A percentile compares a stretch with the other conserved stretches of the same genome.
Conservation (phyloP, 2,329 filamentous ascomycete genomes). For the Aureobasidium sp. region DNA sequence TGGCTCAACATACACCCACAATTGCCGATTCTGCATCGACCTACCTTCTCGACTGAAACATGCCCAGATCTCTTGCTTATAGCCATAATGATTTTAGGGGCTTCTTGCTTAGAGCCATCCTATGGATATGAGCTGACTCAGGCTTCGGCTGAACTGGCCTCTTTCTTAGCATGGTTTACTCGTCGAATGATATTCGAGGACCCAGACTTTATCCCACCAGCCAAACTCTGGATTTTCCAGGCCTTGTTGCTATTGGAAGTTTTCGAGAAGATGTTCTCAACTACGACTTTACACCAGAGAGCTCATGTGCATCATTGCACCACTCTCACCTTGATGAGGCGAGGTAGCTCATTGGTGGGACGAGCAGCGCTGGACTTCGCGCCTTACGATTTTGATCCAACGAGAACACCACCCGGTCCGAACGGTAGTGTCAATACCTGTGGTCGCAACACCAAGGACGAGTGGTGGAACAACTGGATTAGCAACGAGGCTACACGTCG, state of each 20-base stretch:
- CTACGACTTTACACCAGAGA: constrained; percentile 81
- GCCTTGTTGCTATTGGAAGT: constrained; percentile 80
- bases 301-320: constrained; percentile 96
- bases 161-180: constrained; percentile 88
- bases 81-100: constrained; percentile 86
- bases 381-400: constrained; percentile 58
- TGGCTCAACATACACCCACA: constrained; percentile 95
- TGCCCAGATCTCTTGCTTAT: constrained; percentile 79
- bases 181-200: constrained; percentile 95
- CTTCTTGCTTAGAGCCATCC: constrained; percentile 77
- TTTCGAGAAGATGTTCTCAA: constrained; percentile 98
- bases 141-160: constrained; percentile 73
- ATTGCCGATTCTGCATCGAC: constrained; percentile 87
- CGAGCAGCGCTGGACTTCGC: constrained; percentile 79
- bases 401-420: constrained; percentile 39
- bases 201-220: constrained; percentile 78
- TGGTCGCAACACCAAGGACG: constrained; percentile 61
- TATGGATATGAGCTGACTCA: constrained; percentile 68
- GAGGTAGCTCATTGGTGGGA: constrained; percentile 84
- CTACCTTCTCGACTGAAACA: constrained; percentile 82
- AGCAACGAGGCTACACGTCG: constrained; percentile 84
- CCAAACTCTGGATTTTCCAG: constrained; percentile 95
- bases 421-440: constrained; percentile 39
- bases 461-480: constrained; percentile 96
- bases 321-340: constrained; percentile 88